Evolutionary conservation across 441 rosid genomes (phyloP), one percentile per base, ranked within the genome.

Genomic region (Daphne laureola): DNA sequence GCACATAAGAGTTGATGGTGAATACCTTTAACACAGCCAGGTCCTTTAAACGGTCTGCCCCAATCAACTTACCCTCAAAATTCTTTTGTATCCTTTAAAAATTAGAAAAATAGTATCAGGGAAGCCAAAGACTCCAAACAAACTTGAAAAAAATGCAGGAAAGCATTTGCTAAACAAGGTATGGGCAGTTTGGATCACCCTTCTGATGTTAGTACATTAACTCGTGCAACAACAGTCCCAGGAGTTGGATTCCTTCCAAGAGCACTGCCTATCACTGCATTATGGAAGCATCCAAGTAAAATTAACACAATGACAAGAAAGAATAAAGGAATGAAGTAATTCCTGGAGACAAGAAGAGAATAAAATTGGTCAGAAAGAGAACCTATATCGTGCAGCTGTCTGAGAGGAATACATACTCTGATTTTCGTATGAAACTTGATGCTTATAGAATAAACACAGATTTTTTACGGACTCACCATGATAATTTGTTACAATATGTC

Each of bases 401-500:
- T 21, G 25, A 21, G 25, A 21, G 25, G 25, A 21, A 21, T 21
- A 21, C 25, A 21, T 31, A 31, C 9, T 31, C 38, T 31, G 38
- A 6, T 31, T 31, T 31, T 31, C 38, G 11, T 5, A 31, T 6
- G 38, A 31, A 31, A 5, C 38, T 31, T 31, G 38, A 8, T 31
- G 11, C 11, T 31, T 31, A 31, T 31, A 31, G 17, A 27, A 11
- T 26, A 26, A 55, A 55, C 50, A 46, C 7, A 14, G 25, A 46
- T 53, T 4, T 15, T 21, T 18, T n/a, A 35, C 27, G 66, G 77
- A 14, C 77, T 75, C 79, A 88, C 98, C 98, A 49, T 92, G 98
- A 77, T 84, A 92, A 69, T 92, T 92, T 25, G 98, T 92, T 49
- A 92, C 91, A 53, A 92, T 77, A 67, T 92, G 95, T 53, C 98